Evolutionary conservation across 1,284 basidiomycete genomes (phyloP), one percentile per base, ranked within the genome.

Genomic region (Pseudozyma flocculosa): DNA sequence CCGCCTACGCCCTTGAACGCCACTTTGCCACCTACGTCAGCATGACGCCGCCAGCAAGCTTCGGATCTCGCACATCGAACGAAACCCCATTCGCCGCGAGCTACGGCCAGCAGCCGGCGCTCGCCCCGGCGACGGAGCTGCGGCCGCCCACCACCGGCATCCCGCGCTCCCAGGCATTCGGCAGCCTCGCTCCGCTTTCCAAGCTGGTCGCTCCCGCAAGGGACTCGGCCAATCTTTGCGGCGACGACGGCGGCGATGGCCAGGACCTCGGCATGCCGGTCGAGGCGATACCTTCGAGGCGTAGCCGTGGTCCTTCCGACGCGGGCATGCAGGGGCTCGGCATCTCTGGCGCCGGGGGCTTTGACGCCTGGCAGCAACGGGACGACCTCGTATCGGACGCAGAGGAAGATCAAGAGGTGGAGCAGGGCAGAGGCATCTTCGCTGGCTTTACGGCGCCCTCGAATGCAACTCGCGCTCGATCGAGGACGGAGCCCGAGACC

Each of bases 1-100:
- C 7, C 18, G 44, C 46, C 3, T 32, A 30, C 21, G 29, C 9
- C n/a, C 46, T 48, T 2, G 46, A 48, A 24, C 29, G 18, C 4
- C 48, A 37, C 10, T 43, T 49, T 24, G 39, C 48, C 22, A 40
- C 64, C 15, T 53, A 64, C 17, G 40, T 54, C 19, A 56, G 54
- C 57, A 70, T 70, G 68, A 70, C 68, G 24, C 68, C 68, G 21
- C 64, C 68, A n/a, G 57, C 61, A 23, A 62, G 42, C 50, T 59
- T 70, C 37, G 57, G 60, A 50, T 46, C 62, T 8, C 45, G 49
- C 23, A 48, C 54, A 39, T 57, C 48, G 38, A 52, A 60, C 24
- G 61, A 69, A 30, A 61, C 66, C 37, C 66, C 66, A 11, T 68
- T 68, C 29, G 55, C 50, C 9, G 49, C 43, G 5, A 48, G 49